These are phyloP conservation scores for Ustilago tritici DNA, from an alignment of 1,284 basidiomycete species.

Conservation along the genomic window DNA sequence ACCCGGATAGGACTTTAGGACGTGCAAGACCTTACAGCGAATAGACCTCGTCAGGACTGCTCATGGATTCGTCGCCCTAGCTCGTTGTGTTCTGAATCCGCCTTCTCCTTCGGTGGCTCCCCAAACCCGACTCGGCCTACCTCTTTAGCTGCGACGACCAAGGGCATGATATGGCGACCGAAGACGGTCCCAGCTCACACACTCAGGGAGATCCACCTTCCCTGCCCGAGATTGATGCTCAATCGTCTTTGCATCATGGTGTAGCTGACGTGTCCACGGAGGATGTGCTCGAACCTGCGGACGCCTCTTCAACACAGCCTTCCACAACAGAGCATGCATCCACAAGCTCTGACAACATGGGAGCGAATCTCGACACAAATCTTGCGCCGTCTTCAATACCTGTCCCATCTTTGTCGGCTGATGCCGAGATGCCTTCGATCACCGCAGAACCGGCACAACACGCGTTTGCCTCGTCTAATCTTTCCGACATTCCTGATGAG, in stretches of 20 bases:
- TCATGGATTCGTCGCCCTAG: conserved; percentile 21
- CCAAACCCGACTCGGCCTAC: conserved; percentile 1
- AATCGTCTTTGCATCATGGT: conserved; percentile 15
- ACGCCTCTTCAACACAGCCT: conserved; percentile 2
- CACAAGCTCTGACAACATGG: neutral
- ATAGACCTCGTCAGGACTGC: neutral
- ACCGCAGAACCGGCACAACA: conserved; percentile 23
- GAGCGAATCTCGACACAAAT: conserved; percentile 3
- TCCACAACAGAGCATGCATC: neutral
- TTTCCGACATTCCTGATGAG: conserved; percentile 49
- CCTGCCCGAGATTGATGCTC: conserved; percentile 13
- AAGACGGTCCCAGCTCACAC: conserved; percentile 15
- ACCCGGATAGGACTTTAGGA: neutral
- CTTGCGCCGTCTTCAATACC: conserved; percentile 15
- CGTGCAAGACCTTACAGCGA: neutral
- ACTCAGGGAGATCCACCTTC: conserved; percentile 14
- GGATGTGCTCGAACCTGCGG: conserved; percentile 1
- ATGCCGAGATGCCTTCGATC: conserved; percentile 10
- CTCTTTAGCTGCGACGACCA: conserved; percentile 15
- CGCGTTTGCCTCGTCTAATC: conserved; percentile 20
- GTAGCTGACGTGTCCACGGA: conserved; percentile 2
- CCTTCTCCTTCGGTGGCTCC: conserved; percentile 15
- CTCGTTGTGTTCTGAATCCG: conserved; percentile 5
- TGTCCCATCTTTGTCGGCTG: conserved; percentile 7
- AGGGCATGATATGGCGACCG: conserved; percentile 42